These are phyloP conservation scores for Eucalyptus guilfoylei DNA, from an alignment of 345 rosid genomes.

Conservation along the genomic window DNA sequence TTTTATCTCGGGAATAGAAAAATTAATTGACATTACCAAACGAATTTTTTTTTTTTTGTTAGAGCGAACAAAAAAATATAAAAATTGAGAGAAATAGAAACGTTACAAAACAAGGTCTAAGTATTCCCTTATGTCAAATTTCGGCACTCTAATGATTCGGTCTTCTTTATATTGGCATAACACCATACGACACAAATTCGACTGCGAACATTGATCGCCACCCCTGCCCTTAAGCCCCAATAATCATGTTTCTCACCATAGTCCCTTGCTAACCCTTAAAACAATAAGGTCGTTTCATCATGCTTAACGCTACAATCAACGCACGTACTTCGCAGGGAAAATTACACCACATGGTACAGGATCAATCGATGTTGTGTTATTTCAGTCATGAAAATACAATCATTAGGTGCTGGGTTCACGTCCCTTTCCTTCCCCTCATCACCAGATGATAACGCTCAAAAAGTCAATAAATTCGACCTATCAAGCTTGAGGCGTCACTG, in stretches of 20 bases:
- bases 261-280: background rate
- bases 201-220: background rate
- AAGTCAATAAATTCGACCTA: background rate
- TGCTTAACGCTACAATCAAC: background rate
- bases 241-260: background rate
- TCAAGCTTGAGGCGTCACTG: background rate
- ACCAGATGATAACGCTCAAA: background rate
- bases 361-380: background rate
- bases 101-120: too few relatives aligned
- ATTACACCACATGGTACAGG: background rate
- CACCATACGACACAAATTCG: background rate
- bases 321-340: background rate
- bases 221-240: background rate
- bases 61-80: rapidly evolving
- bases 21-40: too few relatives aligned
- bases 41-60: too few relatives aligned
- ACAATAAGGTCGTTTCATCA: background rate
- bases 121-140: too few relatives aligned
- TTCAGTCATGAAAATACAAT: background rate
- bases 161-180: background rate
- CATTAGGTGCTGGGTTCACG: background rate
- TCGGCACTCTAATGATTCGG: too few relatives aligned
- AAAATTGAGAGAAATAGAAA: too few relatives aligned
- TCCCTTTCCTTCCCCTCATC: background rate
- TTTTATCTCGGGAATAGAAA: too few relatives aligned